Evolutionary conservation across 352 stramenopile species (phyloP).

Genomic region (Phytophthora pini): DNA sequence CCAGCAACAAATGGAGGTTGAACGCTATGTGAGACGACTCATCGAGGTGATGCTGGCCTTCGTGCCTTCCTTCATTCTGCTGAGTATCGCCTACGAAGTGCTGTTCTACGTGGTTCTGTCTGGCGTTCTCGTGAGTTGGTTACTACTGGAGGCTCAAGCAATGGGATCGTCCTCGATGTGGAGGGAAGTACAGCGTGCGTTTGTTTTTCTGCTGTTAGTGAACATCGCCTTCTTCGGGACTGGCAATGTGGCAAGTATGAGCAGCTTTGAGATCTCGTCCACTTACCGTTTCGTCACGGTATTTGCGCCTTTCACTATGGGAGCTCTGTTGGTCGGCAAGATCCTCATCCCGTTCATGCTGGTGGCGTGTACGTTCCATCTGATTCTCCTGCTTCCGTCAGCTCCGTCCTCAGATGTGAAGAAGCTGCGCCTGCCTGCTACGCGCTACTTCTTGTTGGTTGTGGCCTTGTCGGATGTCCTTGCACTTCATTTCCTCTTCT

Average conservation of each 20-base stretch:
- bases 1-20: slow-evolving; percentile 12
- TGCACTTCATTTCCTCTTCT: slow-evolving; percentile 84
- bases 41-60: slow-evolving; percentile 66
- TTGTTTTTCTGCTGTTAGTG: slow-evolving; percentile 81
- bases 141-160: slow-evolving; percentile 54
- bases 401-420: slow-evolving; percentile 3
- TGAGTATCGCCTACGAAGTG: slow-evolving; percentile 90
- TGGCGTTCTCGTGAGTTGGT: slow-evolving; percentile 65
- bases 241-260: slow-evolving; percentile 89
- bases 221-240: slow-evolving; percentile 90
- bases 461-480: slow-evolving; percentile 83
- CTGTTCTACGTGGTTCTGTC: slow-evolving; percentile 76
- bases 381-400: slow-evolving; percentile 53
- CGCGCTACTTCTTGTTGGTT: slow-evolving; percentile 76
- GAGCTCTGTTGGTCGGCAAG: slow-evolving; percentile 76
- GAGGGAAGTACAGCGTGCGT: slow-evolving; percentile 66
- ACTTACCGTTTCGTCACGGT: slow-evolving; percentile 87
- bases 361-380: slow-evolving; percentile 70
- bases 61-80: slow-evolving; percentile 63
- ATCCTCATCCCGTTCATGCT: slow-evolving; percentile 84
- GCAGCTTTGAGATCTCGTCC: slow-evolving; percentile 87
- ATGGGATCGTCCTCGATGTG: slow-evolving; percentile 23
- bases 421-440: slow-evolving; percentile 36
- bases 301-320: slow-evolving; percentile 87
- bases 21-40: slow-evolving; percentile 40